Base-by-base conservation (phyloP, 495 filamentous ascomycete species). In the Hypoxylon cercidicola region DNA sequence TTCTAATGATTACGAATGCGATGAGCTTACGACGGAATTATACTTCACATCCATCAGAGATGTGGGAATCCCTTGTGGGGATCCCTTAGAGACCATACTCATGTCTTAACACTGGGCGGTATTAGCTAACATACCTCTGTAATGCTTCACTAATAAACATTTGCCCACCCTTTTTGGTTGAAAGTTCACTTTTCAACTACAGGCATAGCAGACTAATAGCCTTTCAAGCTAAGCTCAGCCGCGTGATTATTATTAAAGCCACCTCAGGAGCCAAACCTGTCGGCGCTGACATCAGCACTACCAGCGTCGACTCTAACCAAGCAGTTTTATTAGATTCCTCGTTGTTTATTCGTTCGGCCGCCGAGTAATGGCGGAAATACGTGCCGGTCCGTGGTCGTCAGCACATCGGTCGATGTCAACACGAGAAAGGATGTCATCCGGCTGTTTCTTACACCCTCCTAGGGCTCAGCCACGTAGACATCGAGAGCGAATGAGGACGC, bases 231-330 rank as follows among this genome's bases (percentile, higher is more conserved):
- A 9, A 2, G 30, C 21, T 40, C 4, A 64, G 48, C 43, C 48
- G 5, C 30, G 34, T 43, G 61, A 54, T 41, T 28, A n/a, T 3
- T 18, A 50, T 41, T 48, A 21, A 53, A 48, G 41, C 61, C 48
- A 64, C 43, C 9, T 20, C 32, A 28, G 21, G 35, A 59, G 37
- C 28, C 10, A 32, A 32, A 45, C 45, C 7, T 50, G 44, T 53
- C 35, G 34, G 34, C 18, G 55, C 62, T 65, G 48, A 65, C 55
- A 60, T 65, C 62, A 65, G 62, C 62, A 25, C 55, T 50, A 59
- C 40, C 20, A 19, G 28, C 18, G 0, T 35, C 47, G 20, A 52
- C 39, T 37, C 39, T 18, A 50, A 40, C 48, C 19, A 19, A n/a
- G 45, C 37, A 5, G 20, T 41, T 35, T 40, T 53, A 21, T 49